These are phyloP conservation scores for Jaenimonas drosophilae DNA, from an alignment of 208 protist species.

Conservation along the genomic window DNA sequence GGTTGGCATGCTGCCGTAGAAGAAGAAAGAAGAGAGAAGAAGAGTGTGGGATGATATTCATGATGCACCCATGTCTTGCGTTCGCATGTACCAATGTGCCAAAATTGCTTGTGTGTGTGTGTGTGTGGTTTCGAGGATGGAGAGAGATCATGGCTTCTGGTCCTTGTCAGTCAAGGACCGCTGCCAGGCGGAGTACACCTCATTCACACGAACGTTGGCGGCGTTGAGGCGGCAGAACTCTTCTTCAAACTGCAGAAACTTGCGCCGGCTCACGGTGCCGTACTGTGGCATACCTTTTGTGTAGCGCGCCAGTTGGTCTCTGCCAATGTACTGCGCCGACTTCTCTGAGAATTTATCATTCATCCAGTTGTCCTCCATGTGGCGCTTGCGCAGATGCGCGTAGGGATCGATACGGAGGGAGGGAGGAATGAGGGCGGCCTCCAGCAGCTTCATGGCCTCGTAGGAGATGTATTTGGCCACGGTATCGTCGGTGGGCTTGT, in stretches of 20 bases:
- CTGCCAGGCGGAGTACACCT: slow-evolving; percentile 79
- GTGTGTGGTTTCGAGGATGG: no score
- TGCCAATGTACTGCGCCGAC: slow-evolving; percentile 56
- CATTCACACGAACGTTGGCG: slow-evolving; percentile 64
- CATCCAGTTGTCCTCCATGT: slow-evolving; percentile 89
- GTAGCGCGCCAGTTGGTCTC: slow-evolving; percentile 60
- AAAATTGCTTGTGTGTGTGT: no score
- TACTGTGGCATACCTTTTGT: slow-evolving; percentile 75
- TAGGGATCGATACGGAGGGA: slow-evolving; percentile 75
- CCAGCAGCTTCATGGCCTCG: slow-evolving; percentile 79
- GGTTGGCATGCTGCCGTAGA: not conserved
- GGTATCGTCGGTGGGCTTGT: slow-evolving; percentile 71
- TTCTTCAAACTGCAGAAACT: slow-evolving; percentile 74
- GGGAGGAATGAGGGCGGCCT: slow-evolving; percentile 68
- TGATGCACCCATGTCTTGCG: no score
- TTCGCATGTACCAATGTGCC: no score
- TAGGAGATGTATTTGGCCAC: slow-evolving; percentile 82
- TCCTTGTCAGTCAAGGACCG: no score
- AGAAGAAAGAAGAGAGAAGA: not conserved
- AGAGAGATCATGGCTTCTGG: no score
- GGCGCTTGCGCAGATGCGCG: slow-evolving; percentile 78
- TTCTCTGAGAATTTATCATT: slow-evolving; percentile 84
- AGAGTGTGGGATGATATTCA: not conserved
- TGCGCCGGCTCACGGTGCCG: slow-evolving; percentile 46
- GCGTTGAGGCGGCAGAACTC: slow-evolving; percentile 43